Conservation (phyloP, 257 asterid genomes). For the Plectranthus barbatus region DNA sequence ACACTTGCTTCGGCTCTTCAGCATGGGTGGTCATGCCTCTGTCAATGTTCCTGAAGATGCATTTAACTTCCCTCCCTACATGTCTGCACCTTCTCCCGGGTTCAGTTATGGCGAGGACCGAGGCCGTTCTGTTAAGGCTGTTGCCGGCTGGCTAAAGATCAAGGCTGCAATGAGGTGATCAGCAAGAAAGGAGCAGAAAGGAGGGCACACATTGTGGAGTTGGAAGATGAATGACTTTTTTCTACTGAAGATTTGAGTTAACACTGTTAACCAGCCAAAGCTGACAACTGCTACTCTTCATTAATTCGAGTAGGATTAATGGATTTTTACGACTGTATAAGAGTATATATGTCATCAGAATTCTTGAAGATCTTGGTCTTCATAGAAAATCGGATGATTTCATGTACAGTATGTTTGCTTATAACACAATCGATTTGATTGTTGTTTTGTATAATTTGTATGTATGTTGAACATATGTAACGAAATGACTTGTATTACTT, state of each 20-base stretch:
- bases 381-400: too few relatives aligned
- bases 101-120: slow-evolving; percentile 61
- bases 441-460: slow-evolving; percentile 5
- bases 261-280: background rate
- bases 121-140: slow-evolving; percentile 75
- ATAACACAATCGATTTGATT: background rate
- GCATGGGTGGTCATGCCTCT: slow-evolving; percentile 65
- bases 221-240: slow-evolving; percentile 54
- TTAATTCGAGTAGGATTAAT: slow-evolving; percentile 8
- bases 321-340: slow-evolving; percentile 17
- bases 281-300: slow-evolving; percentile 9
- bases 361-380: too few relatives aligned
- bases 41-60: slow-evolving; percentile 56
- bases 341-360: too few relatives aligned
- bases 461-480: slow-evolving; percentile 10
- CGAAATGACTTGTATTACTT: slow-evolving; percentile 13
- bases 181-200: slow-evolving; percentile 96
- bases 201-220: slow-evolving; percentile 78
- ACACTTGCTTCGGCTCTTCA: slow-evolving; percentile 83
- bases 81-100: slow-evolving; percentile 62
- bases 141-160: slow-evolving; percentile 93
- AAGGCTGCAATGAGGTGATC: too few relatives aligned
- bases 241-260: too few relatives aligned
- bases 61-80: slow-evolving; percentile 45
- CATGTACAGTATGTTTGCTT: slow-evolving; percentile 33